Conservation (phyloP, 371 early-diverging fungal species). For the Rhizopus arrhizus region DNA sequence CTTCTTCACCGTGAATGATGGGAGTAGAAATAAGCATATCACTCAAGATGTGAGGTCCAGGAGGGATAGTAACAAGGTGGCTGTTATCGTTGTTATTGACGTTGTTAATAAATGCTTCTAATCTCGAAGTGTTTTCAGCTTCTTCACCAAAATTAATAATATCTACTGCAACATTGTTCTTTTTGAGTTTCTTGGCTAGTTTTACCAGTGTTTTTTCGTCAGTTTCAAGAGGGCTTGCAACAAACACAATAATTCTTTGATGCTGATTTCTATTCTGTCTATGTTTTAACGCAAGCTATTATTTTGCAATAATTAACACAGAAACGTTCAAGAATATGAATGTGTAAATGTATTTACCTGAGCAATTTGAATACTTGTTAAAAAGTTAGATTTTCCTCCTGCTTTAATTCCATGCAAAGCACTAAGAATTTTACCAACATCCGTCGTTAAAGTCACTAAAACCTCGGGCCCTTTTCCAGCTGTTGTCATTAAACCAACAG, state of each 20-base stretch:
- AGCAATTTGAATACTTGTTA: slow-evolving; percentile 92
- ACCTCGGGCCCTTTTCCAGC: slow-evolving; percentile 97
- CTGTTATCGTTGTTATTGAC: slow-evolving; percentile 85
- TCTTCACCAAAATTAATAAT: slow-evolving; percentile 98
- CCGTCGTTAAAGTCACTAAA: slow-evolving; percentile 87
- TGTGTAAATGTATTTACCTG: slow-evolving; percentile 63
- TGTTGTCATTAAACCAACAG: slow-evolving; percentile 95
- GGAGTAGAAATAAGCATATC: slow-evolving; percentile 88
- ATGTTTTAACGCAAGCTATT: slow-evolving; percentile 92
- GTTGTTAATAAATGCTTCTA: slow-evolving; percentile 88
- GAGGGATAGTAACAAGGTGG: slow-evolving; percentile 92
- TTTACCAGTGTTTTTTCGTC: slow-evolving; percentile 87
- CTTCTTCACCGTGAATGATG: slow-evolving; percentile 84
- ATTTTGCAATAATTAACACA: too few species aligned
- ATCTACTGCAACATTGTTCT: slow-evolving; percentile 96
- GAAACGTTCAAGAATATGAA: too few species aligned
- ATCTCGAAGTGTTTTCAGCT: slow-evolving; percentile 82
- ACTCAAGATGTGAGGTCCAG: slow-evolving; percentile 92
- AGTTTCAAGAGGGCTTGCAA: slow-evolving; percentile 84
- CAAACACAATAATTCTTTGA: slow-evolving; percentile 93
- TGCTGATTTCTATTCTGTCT: slow-evolving; percentile 95
- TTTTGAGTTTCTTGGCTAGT: slow-evolving; percentile 94
- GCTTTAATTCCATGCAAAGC: slow-evolving; percentile 83
- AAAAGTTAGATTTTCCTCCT: slow-evolving; percentile 75
- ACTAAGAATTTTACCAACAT: slow-evolving; percentile 87